Percentiles rank a stretch among this genome's conserved stretches.
Conservation (phyloP, 768 basidiomycete species). For the Favolaschia claudopus region DNA sequence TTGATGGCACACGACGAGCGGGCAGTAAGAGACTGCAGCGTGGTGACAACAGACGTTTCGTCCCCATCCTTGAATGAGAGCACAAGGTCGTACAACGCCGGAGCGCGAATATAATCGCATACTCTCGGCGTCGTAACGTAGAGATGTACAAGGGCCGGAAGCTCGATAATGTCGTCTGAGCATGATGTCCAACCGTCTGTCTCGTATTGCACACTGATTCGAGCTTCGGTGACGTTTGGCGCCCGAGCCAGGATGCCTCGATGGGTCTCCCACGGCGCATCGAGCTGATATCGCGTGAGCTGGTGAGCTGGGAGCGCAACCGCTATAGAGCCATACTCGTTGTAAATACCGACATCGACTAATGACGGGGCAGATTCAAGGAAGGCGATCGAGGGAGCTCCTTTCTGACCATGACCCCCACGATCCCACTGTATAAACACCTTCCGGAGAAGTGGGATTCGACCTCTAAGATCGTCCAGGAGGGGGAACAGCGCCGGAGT, state of each 20-base stretch:
- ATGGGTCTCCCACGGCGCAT: conserved; percentile 1
- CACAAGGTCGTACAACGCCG: background rate
- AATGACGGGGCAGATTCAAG: background rate
- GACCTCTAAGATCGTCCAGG: background rate
- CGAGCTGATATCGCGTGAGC: background rate
- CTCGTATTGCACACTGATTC: no score
- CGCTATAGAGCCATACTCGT: background rate
- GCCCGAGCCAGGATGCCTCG: background rate
- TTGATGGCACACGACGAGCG: no score
- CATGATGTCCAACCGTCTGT: background rate
- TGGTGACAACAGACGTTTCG: no score
- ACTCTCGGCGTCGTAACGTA: background rate
- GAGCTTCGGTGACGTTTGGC: background rate
- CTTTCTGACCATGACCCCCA: no score
- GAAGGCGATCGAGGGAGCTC: background rate
- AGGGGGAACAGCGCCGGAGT: background rate
- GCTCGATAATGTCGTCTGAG: background rate
- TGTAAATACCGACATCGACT: background rate
- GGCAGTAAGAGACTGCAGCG: no score
- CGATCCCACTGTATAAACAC: background rate
- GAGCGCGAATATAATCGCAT: background rate
- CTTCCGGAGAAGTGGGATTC: background rate
- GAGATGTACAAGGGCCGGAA: background rate
- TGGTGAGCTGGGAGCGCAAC: background rate
- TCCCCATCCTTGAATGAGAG: no score